Percentiles rank a stretch among this genome's conserved stretches.
phyloP scores from a whole-genome alignment of 352 stramenopile species.

The Globisporangium ultimum region DNA sequence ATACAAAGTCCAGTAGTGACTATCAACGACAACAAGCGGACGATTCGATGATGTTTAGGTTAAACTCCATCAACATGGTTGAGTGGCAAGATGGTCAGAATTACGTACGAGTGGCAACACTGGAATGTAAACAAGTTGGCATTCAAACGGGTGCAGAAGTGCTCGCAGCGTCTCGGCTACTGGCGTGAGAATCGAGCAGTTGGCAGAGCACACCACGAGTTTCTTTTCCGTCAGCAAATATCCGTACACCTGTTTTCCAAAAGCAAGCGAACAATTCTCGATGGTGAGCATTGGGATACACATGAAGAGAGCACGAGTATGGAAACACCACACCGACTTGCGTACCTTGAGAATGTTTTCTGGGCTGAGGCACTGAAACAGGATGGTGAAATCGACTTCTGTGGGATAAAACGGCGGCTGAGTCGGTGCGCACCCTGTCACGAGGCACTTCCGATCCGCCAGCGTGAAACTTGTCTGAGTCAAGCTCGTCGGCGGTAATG shows the following conservation, averaged over 20 bases:
- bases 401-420: conserved; percentile 36
- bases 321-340: background rate
- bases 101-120: conserved; percentile 50
- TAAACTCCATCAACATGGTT: too few species aligned
- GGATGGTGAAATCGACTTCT: conserved; percentile 66
- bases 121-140: conserved; percentile 74
- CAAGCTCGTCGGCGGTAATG: conserved; percentile 24
- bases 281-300: background rate
- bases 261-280: background rate
- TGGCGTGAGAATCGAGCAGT: conserved; percentile 55
- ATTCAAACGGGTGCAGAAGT: conserved; percentile 63
- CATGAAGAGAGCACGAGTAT: background rate
- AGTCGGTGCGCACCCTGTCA: conserved; percentile 23
- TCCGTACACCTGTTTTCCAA: conserved; percentile 31
- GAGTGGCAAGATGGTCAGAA: too few species aligned
- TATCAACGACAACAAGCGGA: conserved; percentile 13
- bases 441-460: conserved; percentile 26
- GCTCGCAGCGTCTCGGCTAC: conserved; percentile 60
- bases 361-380: conserved; percentile 63
- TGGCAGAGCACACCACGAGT: conserved; percentile 54
- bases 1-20: conserved; percentile 69
- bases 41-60: background rate
- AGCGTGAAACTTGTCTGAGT: conserved; percentile 40
- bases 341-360: conserved; percentile 68
- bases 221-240: conserved; percentile 72